Percentiles rank a stretch among this genome's conserved stretches.
Evolutionary conservation across 805 yeast genomes (phyloP).

Genomic region (Metschnikowia koreensis): DNA sequence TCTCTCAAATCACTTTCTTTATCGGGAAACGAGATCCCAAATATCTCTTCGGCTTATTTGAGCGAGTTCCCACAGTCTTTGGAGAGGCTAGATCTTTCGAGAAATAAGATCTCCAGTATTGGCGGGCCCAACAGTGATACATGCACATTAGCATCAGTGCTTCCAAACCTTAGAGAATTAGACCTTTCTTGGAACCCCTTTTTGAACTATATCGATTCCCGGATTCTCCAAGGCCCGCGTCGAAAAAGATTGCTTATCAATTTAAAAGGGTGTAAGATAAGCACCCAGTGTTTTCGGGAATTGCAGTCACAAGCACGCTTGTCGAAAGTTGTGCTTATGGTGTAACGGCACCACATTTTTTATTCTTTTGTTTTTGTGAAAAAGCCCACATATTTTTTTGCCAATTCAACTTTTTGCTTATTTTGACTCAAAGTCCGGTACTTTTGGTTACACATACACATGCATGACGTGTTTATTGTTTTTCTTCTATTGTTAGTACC

Average conservation of each 20-base stretch:
- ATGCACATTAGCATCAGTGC: constrained; percentile 7
- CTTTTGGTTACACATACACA: too few relatives aligned
- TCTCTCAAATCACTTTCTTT: constrained; percentile 22
- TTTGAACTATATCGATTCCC: constrained; percentile 12
- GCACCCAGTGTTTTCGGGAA: constrained; percentile 6
- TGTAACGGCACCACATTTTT: neutral
- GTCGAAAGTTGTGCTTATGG: neutral
- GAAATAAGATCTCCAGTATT: constrained; percentile 18
- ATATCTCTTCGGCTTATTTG: constrained; percentile 21
- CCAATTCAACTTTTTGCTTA: too few relatives aligned
- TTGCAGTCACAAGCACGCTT: constrained; percentile 3
- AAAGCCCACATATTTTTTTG: too few relatives aligned
- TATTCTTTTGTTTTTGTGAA: too few relatives aligned
- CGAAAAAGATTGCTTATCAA: constrained; percentile 1
- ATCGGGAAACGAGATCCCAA: constrained; percentile 25
- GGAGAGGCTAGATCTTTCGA: constrained; percentile 22
- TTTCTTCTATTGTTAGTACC: too few relatives aligned
- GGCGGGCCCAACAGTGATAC: constrained; percentile 6
- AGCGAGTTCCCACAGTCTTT: constrained; percentile 28
- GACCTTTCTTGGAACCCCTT: constrained; percentile 9
- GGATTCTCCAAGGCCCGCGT: constrained; percentile 7
- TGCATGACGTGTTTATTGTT: too few relatives aligned
- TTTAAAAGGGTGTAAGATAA: constrained; percentile 9
- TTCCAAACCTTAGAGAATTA: constrained; percentile 14
- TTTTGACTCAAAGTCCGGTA: too few relatives aligned